Evolutionary conservation across 139 green algal species (phyloP).

Genomic region (Coccomyxa sp.): DNA sequence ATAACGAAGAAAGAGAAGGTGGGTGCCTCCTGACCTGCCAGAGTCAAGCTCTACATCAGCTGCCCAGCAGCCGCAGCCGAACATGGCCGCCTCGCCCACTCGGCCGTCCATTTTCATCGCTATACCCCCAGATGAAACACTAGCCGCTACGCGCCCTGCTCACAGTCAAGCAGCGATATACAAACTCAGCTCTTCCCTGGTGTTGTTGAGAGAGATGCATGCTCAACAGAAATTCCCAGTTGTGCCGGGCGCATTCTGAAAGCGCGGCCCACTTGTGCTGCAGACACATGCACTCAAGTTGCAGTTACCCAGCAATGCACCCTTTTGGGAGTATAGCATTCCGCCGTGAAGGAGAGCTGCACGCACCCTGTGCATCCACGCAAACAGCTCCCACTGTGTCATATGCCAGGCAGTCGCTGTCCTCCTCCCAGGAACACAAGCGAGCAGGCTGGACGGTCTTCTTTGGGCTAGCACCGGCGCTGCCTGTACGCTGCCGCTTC

Average conservation of each 20-base stretch:
- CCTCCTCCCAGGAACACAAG: neutral
- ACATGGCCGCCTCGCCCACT: conserved; percentile 76
- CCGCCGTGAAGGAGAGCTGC: neutral
- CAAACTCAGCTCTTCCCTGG: neutral
- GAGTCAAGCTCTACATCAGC: neutral
- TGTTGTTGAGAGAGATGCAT: neutral
- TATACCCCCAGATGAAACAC: conserved; percentile 81
- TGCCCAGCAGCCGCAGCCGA: conserved; percentile 78
- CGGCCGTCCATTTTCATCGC: conserved; percentile 68
- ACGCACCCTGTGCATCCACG: conserved; percentile 39
- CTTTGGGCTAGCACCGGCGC: no score
- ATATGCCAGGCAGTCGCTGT: conserved; percentile 11
- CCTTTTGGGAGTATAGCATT: neutral
- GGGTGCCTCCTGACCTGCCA: neutral
- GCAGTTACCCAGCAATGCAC: neutral
- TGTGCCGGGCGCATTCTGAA: no score
- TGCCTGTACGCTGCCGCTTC: neutral
- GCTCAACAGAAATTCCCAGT: neutral
- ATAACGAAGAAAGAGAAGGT: no score
- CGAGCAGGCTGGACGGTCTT: neutral
- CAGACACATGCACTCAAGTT: neutral
- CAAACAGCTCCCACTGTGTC: conserved; percentile 74
- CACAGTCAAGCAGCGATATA: neutral
- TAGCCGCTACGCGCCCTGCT: conserved; percentile 52
- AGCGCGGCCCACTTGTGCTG: neutral